Evolutionary conservation across 176 grass and related monocot genomes (phyloP), one percentile per base, ranked within the genome.

Genomic region (Microstegium vimineum): DNA sequence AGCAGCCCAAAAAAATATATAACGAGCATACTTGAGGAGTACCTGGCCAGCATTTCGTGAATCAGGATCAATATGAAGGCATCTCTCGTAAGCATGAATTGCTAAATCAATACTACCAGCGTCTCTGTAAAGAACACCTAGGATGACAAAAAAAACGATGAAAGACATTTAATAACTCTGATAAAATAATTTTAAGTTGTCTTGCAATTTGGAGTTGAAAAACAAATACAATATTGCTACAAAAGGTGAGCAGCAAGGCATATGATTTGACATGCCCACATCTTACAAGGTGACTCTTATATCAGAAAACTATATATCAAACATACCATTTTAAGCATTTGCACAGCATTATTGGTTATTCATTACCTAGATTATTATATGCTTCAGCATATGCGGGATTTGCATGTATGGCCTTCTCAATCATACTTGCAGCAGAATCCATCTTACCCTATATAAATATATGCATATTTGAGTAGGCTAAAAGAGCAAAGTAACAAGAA

Each of bases 101-200:
- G 97, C 87, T 83, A 83, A 90, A 83, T 76, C 45, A 88, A 99
- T 99, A 72, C 92, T 99, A 74, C 97, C 97, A 52, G 91, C 93
- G 71, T 99, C 97, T 92, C 97, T 99, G 83, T 99, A 96, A 85
- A 99, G 91, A 75, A 99, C 97, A 84, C 97, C 97, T 99, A 88
- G 49, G 73, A 63, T 80, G 23, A 72, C 66, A n/a, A n/a, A n/a
- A 83, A 73, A 7, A 83, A 70, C 27, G 42, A 43, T 66, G 15
- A 69, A 75, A 25, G 47, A 83, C 80, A 86, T 80, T 69, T 59
- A 62, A 69, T 12, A 69, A 27, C 32, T 80, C 32, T 5, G 35
- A 40, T 38, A 61, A 60, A 40, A 5, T 35, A 37, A 37, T 6
- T 54, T 36, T 22, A 27, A 52, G 22, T 20, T 69, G 18, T 20